Conservation (phyloP, 768 basidiomycete species). For the Pleurotus tuber-regium region DNA sequence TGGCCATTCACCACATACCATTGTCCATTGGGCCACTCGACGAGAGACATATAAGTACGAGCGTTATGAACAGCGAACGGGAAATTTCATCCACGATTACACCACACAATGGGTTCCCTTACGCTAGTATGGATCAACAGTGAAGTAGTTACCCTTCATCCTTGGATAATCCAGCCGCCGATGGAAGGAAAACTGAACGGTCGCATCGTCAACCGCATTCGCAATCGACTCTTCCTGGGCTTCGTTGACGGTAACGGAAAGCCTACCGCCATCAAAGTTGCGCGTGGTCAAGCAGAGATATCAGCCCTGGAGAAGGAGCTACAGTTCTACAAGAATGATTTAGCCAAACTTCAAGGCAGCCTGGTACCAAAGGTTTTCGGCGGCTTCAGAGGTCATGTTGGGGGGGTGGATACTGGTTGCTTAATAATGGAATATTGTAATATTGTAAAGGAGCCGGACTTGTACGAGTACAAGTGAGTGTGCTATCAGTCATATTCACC, state of each 20-base stretch:
- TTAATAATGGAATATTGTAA: slow-evolving; percentile 38
- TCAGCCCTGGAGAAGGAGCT: slow-evolving; percentile 29
- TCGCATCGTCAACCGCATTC: slow-evolving; percentile 19
- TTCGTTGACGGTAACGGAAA: background rate
- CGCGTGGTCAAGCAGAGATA: slow-evolving; percentile 21
- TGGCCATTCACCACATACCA: too few species aligned
- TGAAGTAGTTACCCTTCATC: background rate
- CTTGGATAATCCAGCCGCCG: background rate
- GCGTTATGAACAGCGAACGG: too few species aligned
- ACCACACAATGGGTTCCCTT: background rate
- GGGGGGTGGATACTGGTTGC: slow-evolving; percentile 26
- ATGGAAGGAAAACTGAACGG: slow-evolving; percentile 17
- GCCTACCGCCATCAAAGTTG: slow-evolving; percentile 33
- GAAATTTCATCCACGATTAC: too few species aligned
- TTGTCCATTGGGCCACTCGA: too few species aligned
- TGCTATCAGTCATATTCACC: background rate
- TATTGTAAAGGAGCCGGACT: slow-evolving; percentile 11
- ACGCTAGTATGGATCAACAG: background rate
- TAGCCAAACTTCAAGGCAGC: slow-evolving; percentile 32
- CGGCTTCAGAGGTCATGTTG: slow-evolving; percentile 27
- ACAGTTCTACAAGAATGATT: slow-evolving; percentile 29
- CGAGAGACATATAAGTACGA: too few species aligned
- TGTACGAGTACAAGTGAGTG: slow-evolving; percentile 23
- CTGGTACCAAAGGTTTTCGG: slow-evolving; percentile 39
- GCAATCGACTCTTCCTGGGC: slow-evolving; percentile 15